Conservation (phyloP, 495 filamentous ascomycete species). For the Talaromyces liani region DNA sequence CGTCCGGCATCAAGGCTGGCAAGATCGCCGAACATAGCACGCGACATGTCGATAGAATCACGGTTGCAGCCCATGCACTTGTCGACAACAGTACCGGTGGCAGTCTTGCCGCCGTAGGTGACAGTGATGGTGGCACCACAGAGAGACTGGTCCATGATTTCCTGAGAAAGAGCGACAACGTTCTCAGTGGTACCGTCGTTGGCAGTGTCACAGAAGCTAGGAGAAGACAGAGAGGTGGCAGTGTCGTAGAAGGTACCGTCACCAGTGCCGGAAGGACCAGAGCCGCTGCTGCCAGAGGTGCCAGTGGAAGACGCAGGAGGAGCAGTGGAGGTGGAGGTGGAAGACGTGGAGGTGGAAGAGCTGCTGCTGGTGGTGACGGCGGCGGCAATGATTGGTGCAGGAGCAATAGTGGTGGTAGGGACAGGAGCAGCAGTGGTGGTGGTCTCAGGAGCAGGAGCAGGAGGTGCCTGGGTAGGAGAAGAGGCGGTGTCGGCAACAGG, state of each 20-base stretch:
- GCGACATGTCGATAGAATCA: conserved; percentile 39
- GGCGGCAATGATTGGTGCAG: background rate
- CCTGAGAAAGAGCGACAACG: conserved; percentile 38
- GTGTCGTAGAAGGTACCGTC: conserved; percentile 43
- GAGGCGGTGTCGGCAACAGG: conserved; percentile 2
- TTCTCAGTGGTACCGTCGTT: conserved; percentile 34
- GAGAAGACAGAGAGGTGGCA: conserved; percentile 24
- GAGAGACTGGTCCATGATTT: conserved; percentile 52
- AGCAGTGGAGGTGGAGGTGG: conserved; percentile 11
- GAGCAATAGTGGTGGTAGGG: conserved; percentile 7
- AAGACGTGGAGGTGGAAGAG: conserved; percentile 10
- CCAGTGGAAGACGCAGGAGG: conserved; percentile 8
- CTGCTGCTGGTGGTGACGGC: conserved; percentile 4
- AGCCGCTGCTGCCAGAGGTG: conserved; percentile 14
- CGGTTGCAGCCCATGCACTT: conserved; percentile 64
- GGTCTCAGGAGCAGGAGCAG: conserved; percentile 10
- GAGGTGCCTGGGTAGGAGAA: conserved; percentile 12
- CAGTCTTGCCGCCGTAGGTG: conserved; percentile 45
- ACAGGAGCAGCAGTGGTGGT: conserved; percentile 10
- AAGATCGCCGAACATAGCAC: conserved; percentile 31
- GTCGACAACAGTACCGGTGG: conserved; percentile 55
- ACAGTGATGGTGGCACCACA: conserved; percentile 64
- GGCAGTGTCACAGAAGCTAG: conserved; percentile 38
- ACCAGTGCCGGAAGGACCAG: conserved; percentile 27
- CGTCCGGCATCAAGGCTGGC: conserved; percentile 23